These are phyloP conservation scores for Syzygium aromaticum DNA, from an alignment of 345 rosid genomes.

Conservation along the genomic window DNA sequence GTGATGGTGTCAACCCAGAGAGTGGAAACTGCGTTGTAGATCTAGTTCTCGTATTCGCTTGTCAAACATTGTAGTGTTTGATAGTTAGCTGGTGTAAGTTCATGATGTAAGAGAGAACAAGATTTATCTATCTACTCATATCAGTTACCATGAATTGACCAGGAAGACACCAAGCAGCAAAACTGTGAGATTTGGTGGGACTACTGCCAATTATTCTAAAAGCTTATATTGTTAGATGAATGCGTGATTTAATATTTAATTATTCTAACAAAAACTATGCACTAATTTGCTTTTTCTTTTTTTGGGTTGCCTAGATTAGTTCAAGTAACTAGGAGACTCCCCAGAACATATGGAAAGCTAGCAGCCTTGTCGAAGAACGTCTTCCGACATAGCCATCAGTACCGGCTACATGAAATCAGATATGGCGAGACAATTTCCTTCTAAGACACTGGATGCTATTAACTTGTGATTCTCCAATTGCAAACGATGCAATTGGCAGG, in stretches of 20 bases:
- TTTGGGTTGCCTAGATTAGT: not conserved
- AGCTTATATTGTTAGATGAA: too few relatives aligned
- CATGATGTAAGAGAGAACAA: too few relatives aligned
- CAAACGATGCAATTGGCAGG: not conserved
- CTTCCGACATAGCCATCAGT: not conserved
- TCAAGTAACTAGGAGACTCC: not conserved
- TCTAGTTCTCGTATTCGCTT: too few relatives aligned
- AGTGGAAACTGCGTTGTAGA: too few relatives aligned
- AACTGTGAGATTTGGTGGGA: not conserved
- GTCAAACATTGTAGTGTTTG: too few relatives aligned
- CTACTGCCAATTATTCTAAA: too few relatives aligned
- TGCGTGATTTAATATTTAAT: too few relatives aligned
- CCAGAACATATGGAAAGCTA: not conserved
- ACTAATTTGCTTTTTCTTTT: not conserved
- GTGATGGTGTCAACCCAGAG: too few relatives aligned
- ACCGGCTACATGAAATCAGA: not conserved
- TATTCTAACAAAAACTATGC: not conserved
- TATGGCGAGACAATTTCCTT: not conserved
- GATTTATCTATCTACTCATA: too few relatives aligned
- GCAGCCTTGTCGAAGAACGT: not conserved
- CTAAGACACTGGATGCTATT: not conserved
- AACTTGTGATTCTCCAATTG: not conserved
- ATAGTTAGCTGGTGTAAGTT: too few relatives aligned
- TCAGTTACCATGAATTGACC: not conserved
- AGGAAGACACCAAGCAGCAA: not conserved